phyloP scores from a whole-genome alignment of 305 asterid species.

The Solanum hybrid region DNA sequence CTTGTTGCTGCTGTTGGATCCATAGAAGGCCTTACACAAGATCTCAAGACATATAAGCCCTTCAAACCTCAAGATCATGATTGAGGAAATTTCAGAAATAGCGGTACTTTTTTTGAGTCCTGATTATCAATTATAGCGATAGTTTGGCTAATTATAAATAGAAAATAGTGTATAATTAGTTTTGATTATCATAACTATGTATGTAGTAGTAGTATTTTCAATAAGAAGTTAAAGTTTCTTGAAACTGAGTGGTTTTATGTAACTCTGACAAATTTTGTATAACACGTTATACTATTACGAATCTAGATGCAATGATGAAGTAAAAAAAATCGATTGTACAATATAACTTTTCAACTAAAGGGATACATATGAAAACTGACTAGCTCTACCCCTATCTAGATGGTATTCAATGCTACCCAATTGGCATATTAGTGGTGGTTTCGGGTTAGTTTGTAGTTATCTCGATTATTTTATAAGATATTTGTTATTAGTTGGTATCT shows the following conservation, averaged over 20 bases:
- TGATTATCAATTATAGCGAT: background rate
- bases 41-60: conserved; percentile 16
- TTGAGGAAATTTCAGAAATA: background rate
- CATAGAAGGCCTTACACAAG: conserved; percentile 9
- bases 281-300: background rate
- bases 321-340: too few relatives aligned
- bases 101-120: background rate
- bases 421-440: background rate
- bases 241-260: background rate
- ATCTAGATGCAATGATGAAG: background rate
- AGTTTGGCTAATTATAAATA: background rate
- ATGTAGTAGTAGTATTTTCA: background rate
- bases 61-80: conserved; percentile 2
- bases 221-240: background rate
- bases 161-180: background rate
- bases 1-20: conserved; percentile 21
- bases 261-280: background rate
- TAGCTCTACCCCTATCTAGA: background rate
- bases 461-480: background rate
- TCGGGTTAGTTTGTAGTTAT: background rate
- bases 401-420: background rate
- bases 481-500: background rate
- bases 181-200: background rate
- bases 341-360: background rate
- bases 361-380: background rate